Conservation (phyloP, 352 stramenopile species). For the Pythium diclinum region DNA sequence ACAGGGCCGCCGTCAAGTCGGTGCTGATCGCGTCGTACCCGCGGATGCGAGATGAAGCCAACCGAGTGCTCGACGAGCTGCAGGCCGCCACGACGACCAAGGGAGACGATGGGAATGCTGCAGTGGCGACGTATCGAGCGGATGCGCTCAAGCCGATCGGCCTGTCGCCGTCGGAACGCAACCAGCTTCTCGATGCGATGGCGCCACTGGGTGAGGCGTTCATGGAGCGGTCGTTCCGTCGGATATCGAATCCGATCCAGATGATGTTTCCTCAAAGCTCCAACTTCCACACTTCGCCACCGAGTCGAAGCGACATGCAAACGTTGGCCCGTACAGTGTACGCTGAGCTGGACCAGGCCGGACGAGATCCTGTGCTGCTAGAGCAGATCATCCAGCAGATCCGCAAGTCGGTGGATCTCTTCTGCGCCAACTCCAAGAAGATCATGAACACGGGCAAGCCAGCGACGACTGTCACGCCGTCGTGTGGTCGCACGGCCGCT, state of each 20-base stretch:
- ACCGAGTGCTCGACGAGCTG: slow-evolving; percentile 58
- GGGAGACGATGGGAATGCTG: slow-evolving; percentile 10
- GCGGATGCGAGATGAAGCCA: slow-evolving; percentile 74
- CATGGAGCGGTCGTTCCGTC: slow-evolving; percentile 56
- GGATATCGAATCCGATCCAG: slow-evolving; percentile 73
- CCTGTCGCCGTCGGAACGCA: slow-evolving; percentile 36
- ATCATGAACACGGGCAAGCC: slow-evolving; percentile 71
- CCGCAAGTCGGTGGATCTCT: slow-evolving; percentile 57
- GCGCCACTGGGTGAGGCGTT: slow-evolving; percentile 63
- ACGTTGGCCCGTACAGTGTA: slow-evolving; percentile 74
- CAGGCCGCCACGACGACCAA: slow-evolving; percentile 45
- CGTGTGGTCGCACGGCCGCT: slow-evolving; percentile 50
- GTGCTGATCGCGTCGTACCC: slow-evolving; percentile 77
- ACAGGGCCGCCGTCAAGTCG: slow-evolving; percentile 56
- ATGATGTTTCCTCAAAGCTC: slow-evolving; percentile 87
- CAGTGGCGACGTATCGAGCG: not conserved
- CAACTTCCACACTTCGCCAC: slow-evolving; percentile 79
- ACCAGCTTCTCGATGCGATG: slow-evolving; percentile 76
- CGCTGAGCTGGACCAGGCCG: slow-evolving; percentile 62
- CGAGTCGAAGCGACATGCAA: slow-evolving; percentile 80
- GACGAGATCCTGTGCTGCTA: slow-evolving; percentile 53
- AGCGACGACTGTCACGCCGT: slow-evolving; percentile 42
- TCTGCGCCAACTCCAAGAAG: slow-evolving; percentile 64
- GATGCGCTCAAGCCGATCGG: slow-evolving; percentile 40
- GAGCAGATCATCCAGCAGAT: slow-evolving; percentile 61